Conservation (phyloP, 768 basidiomycete species). For the Psilocybe cyanescens region DNA sequence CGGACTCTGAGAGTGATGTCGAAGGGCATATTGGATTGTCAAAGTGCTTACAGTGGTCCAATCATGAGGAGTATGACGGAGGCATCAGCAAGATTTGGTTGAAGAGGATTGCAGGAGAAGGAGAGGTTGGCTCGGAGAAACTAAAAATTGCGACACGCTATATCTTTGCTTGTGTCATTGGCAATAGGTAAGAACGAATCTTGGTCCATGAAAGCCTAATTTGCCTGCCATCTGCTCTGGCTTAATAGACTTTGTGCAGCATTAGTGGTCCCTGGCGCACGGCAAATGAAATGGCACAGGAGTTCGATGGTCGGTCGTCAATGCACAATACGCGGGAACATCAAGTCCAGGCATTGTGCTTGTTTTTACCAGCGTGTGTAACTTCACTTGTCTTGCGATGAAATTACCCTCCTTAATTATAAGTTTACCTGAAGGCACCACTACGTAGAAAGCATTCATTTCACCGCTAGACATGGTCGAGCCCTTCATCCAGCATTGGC, state of each 20-base stretch:
- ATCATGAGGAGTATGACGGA: constrained; percentile 68
- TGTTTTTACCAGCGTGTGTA: constrained; percentile 70
- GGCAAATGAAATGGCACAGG: constrained; percentile 70
- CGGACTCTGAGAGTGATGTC: constrained; percentile 4
- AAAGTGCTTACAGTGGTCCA: constrained; percentile 61
- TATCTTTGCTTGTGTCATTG: constrained; percentile 70
- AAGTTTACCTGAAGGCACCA: constrained; percentile 54
- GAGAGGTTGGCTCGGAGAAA: constrained; percentile 44
- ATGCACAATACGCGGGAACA: background rate
- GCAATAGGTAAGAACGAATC: constrained; percentile 55
- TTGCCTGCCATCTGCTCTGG: background rate
- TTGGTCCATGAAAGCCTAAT: constrained; percentile 24
- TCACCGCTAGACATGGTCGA: constrained; percentile 44
- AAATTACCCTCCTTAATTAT: background rate
- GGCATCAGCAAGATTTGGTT: constrained; percentile 77
- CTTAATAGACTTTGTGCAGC: constrained; percentile 48
- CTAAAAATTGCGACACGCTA: constrained; percentile 61
- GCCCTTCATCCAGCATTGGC: constrained; percentile 68
- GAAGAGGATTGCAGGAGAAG: constrained; percentile 44
- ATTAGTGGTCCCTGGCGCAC: constrained; percentile 75
- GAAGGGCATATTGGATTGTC: constrained; percentile 31
- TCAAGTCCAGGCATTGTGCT: constrained; percentile 39
- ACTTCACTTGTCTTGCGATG: background rate
- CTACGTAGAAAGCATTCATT: constrained; percentile 77
- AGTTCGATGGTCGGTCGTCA: constrained; percentile 56